Conservation (phyloP, 2,329 filamentous ascomycete genomes). For the Epichloe typhina region DNA sequence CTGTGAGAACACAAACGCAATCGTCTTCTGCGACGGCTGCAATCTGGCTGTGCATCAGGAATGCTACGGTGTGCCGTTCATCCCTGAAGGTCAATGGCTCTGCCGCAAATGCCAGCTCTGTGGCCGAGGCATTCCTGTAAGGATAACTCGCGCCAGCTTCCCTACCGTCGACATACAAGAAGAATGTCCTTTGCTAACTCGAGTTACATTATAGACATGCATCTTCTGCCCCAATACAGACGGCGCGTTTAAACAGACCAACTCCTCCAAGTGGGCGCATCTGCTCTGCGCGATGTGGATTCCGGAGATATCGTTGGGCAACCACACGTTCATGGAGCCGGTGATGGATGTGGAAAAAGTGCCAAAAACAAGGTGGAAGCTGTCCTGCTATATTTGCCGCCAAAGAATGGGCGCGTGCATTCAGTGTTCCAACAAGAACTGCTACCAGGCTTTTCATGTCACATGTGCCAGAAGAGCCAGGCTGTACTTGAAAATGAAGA, state of each 20-base stretch:
- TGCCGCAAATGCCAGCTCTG: slow-evolving; percentile 95
- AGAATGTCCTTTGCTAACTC: neutral
- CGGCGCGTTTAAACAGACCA: slow-evolving; percentile 96
- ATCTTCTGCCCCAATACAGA: slow-evolving; percentile 98
- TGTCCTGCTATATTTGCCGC: slow-evolving; percentile 91
- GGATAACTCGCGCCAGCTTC: slow-evolving; percentile 11
- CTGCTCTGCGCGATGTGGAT: slow-evolving; percentile 97
- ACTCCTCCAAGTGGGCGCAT: slow-evolving; percentile 92
- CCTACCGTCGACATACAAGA: neutral
- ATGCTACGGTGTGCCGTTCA: slow-evolving; percentile 97
- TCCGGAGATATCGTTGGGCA: slow-evolving; percentile 88
- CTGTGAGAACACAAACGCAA: slow-evolving; percentile 97
- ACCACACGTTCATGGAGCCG: slow-evolving; percentile 95
- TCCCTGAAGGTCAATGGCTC: slow-evolving; percentile 96
- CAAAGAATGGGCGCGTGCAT: slow-evolving; percentile 98
- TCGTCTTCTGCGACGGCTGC: slow-evolving; percentile 97
- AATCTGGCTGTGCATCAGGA: slow-evolving; percentile 97
- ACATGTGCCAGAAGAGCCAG: slow-evolving; percentile 83
- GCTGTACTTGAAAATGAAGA: slow-evolving; percentile 94
- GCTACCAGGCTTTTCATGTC: slow-evolving; percentile 93
- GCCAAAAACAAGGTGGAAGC: slow-evolving; percentile 83
- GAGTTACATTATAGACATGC: slow-evolving; percentile 48
- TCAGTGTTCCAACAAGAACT: slow-evolving; percentile 94
- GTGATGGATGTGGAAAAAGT: slow-evolving; percentile 98
- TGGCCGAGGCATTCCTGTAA: slow-evolving; percentile 73